phyloP scores from a whole-genome alignment of 2,329 filamentous ascomycete species.

The Epichloe festucae region DNA sequence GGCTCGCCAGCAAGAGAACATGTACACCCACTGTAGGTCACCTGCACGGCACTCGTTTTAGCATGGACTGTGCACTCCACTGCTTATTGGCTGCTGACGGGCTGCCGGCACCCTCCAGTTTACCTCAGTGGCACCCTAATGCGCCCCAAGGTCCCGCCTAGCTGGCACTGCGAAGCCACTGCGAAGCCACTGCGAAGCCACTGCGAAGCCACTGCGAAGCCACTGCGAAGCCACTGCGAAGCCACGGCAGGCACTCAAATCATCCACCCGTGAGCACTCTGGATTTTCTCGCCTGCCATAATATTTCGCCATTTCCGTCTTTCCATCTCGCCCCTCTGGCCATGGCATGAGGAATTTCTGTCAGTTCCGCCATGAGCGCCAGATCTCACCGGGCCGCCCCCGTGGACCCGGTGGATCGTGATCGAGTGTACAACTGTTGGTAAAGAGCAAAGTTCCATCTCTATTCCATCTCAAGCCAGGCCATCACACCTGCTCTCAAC shows the following conservation, averaged over 20 bases:
- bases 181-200: background rate
- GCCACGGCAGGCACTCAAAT: background rate
- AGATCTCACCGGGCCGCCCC: background rate
- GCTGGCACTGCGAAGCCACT: constrained; percentile 2
- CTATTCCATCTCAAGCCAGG: no score
- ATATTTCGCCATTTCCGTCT: background rate
- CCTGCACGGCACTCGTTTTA: background rate
- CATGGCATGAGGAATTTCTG: background rate
- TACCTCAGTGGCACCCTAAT: background rate
- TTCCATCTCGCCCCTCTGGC: background rate
- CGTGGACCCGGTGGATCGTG: background rate
- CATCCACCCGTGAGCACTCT: constrained; percentile 9
- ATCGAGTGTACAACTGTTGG: no score
- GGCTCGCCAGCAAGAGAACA: background rate
- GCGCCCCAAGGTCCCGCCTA: constrained; percentile 6
- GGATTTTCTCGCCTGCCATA: constrained; percentile 1
- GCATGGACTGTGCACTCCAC: background rate
- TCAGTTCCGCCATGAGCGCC: background rate
- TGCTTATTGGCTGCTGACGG: constrained; percentile 4
- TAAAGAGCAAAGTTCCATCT: no score
- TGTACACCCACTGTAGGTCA: constrained; percentile 1
- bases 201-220: background rate
- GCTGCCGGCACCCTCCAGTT: background rate
- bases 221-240: no score
- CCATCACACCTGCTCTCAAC: no score